Evolutionary conservation across 768 basidiomycete genomes (phyloP), one percentile per base, ranked within the genome.

Genomic region (Arthromyces matolae): DNA sequence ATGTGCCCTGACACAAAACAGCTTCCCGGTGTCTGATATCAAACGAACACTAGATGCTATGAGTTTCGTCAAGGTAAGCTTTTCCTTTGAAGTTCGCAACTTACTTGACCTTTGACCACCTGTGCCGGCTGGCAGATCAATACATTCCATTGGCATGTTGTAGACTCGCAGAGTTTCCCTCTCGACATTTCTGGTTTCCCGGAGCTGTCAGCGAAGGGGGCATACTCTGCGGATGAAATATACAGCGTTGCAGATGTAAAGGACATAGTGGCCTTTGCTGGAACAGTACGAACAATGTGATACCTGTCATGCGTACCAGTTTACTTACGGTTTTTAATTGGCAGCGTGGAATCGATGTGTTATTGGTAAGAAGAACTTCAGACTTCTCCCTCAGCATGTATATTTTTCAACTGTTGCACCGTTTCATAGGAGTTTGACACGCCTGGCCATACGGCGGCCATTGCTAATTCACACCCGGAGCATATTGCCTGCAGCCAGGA

Each of bases 371-470:
- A 29, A 28, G 10, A 32, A 34, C 25, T 3, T 60, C 62, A n/a
- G 3, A 23, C 65, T 0, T 23, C 36, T 1, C 56, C 65, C 32
- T 60, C 68, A 3, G 75, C 77, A n/a, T n/a, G n/a, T 57, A 60
- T 62, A 5, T 53, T 58, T 41, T 49, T 25, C 8, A 13, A 44
- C n/a, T n/a, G n/a, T n/a, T n/a, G n/a, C n/a, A n/a, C n/a, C n/a
- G n/a, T n/a, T n/a, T n/a, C n/a, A n/a, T 1, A 83, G 79, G 90
- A 92, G 70, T 78, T 93, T 42, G 92, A 92, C 60, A 86, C 79
- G 2, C 91, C 91, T 0, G 91, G 90, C 0, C 92, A 93, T 63
- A 89, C 89, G 2, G 72, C 84, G 1, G 65, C 73, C 24, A 84
- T 93, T 31, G 74, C 73, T 2, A 55, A 68, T 7, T 73, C 85